phyloP scores from a whole-genome alignment of 345 rosid genomes.

The Pistacia atlantica region DNA sequence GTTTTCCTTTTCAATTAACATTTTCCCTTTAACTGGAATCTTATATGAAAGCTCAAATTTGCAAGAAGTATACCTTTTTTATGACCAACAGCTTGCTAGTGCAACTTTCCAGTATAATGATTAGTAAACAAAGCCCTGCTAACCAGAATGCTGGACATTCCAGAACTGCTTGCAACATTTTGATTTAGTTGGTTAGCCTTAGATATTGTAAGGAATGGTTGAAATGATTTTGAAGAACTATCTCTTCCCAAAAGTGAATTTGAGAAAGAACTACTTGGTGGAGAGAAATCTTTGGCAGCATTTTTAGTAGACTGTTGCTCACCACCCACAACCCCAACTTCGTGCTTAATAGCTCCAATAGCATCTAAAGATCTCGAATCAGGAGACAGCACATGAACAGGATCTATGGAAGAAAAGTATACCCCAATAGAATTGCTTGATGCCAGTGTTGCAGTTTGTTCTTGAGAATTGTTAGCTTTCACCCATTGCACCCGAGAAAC shows the following conservation, averaged over 20 bases:
- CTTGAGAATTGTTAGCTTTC: constrained; percentile 40
- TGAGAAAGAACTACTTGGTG: constrained; percentile 43
- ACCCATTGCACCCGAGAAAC: constrained; percentile 36
- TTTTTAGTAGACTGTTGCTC: constrained; percentile 61
- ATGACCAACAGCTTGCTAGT: constrained; percentile 57
- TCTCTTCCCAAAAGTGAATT: constrained; percentile 52
- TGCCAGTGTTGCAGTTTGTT: constrained; percentile 37
- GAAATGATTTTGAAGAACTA: constrained; percentile 57
- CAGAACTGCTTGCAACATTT: constrained; percentile 45
- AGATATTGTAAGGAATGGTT: constrained; percentile 47
- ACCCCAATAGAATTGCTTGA: constrained; percentile 79
- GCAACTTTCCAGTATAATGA: constrained; percentile 54
- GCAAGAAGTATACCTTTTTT: constrained; percentile 52
- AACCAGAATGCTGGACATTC: constrained; percentile 37
- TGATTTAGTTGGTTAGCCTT: constrained; percentile 56
- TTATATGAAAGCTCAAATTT: constrained; percentile 2
- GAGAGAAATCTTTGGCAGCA: constrained; percentile 46
- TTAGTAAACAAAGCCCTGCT: constrained; percentile 49
- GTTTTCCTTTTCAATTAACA: not conserved
- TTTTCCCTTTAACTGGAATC: not conserved
- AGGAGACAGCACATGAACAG: constrained; percentile 94
- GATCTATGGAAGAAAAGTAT: constrained; percentile 86
- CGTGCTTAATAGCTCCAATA: constrained; percentile 91
- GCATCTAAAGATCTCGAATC: constrained; percentile 72
- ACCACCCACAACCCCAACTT: constrained; percentile 81